Percentiles rank a stretch among this genome's conserved stretches.
phyloP scores from a whole-genome alignment of 2,329 filamentous ascomycete species.

The Cladosporium colombiae region DNA sequence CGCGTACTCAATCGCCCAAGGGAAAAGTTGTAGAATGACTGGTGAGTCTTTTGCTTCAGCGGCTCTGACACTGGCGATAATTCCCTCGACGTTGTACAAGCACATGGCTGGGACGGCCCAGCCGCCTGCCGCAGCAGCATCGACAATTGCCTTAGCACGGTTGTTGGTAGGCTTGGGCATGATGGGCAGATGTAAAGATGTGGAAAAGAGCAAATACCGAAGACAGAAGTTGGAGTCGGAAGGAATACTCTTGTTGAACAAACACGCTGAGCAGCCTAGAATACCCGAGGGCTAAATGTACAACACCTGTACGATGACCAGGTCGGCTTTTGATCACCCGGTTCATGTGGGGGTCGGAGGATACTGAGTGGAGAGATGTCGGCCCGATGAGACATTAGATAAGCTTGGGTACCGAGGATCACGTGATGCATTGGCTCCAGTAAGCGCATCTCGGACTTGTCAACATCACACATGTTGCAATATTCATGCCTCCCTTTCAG shows the following conservation, averaged over 20 bases:
- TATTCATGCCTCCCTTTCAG: neutral
- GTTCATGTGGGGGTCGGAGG: neutral
- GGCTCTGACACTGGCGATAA: slow-evolving; percentile 33
- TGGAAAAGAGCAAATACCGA: neutral
- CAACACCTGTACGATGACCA: neutral
- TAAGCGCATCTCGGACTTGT: neutral
- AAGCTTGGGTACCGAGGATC: neutral
- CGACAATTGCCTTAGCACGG: slow-evolving; percentile 21
- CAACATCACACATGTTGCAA: neutral
- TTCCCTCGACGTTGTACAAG: slow-evolving; percentile 31
- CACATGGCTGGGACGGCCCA: slow-evolving; percentile 21
- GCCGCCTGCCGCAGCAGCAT: slow-evolving; percentile 18
- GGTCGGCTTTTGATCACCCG: neutral
- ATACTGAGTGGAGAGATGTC: slow-evolving; percentile 6
- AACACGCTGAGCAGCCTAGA: neutral
- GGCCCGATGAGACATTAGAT: slow-evolving; percentile 1
- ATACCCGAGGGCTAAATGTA: slow-evolving; percentile 15
- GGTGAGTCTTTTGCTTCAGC: slow-evolving; percentile 34
- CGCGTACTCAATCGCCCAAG: slow-evolving; percentile 33
- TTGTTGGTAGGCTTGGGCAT: slow-evolving; percentile 19
- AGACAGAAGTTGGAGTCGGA: neutral
- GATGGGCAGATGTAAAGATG: neutral
- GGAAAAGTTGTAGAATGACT: slow-evolving; percentile 33
- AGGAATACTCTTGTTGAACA: neutral
- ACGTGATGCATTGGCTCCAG: neutral